Evolutionary conservation across 768 basidiomycete genomes (phyloP), one percentile per base, ranked within the genome.

Genomic region (Serpula lacrymans): DNA sequence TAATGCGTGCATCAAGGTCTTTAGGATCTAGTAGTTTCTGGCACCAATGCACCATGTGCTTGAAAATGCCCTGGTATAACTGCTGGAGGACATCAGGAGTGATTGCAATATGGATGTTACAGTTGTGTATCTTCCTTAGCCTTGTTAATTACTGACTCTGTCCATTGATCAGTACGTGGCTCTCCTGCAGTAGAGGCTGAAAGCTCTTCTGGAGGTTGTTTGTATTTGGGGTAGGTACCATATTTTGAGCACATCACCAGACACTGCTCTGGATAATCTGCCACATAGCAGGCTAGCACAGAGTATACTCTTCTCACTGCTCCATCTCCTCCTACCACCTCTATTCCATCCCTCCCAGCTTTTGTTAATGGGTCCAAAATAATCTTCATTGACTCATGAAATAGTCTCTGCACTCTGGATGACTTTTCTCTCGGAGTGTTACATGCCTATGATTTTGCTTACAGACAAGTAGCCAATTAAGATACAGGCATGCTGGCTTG

Each of bases 61-160:
- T 70, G 58, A 74, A 69, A 2, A 72, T 40, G 0, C 74, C 74
- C 45, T 76, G 68, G 51, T 74, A 63, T 0, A 76, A 53, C 47
- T 74, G 71, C 43, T 78, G 74, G 12, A 75, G 64, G 18, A 72
- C 30, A 55, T 72, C 55, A 12, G 66, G 62, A 1, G 64, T 68
- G 22, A 76, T 43, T n/a, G 45, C 57, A 0, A 23, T 1, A 47
- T 65, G 70, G 25, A 76, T 74, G 46, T 75, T 44, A 28, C n/a
- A n/a, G n/a, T n/a, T n/a, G n/a, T n/a, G n/a, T n/a, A n/a, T n/a
- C n/a, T n/a, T n/a, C n/a, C n/a, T n/a, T n/a, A n/a, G n/a, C n/a
- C n/a, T n/a, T n/a, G n/a, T n/a, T n/a, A n/a, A n/a, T n/a, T n/a
- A n/a, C n/a, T n/a, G n/a, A n/a, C n/a, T n/a, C n/a, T n/a, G n/a